Evolutionary conservation across 257 asterid genomes (phyloP).

Genomic region (Lantana camara): DNA sequence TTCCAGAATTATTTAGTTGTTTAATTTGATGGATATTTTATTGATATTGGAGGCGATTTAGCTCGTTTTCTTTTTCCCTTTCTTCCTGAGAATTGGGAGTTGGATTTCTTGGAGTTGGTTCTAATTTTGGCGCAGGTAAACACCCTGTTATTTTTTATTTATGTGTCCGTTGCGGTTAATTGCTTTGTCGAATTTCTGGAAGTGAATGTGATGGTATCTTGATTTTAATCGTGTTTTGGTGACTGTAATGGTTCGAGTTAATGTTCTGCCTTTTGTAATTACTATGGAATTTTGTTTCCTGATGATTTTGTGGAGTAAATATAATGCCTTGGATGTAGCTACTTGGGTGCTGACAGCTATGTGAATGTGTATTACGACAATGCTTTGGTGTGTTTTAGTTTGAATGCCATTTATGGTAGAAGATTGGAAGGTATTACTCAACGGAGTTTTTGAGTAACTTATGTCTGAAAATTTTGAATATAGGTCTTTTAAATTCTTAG

Average conservation of each 20-base stretch:
- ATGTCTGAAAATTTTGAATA: too few relatives aligned
- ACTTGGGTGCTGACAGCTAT: neutral
- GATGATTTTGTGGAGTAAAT: too few relatives aligned
- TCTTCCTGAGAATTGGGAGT: slow-evolving; percentile 15
- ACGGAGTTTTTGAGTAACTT: too few relatives aligned
- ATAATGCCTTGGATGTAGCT: too few relatives aligned
- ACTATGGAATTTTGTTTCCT: neutral
- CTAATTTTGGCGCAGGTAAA: neutral
- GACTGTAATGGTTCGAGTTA: neutral
- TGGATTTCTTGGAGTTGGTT: neutral
- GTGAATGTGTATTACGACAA: too few relatives aligned
- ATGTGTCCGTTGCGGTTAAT: slow-evolving; percentile 9
- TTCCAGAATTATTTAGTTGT: neutral
- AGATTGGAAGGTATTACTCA: too few relatives aligned
- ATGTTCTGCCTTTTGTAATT: neutral
- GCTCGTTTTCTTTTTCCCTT: too few relatives aligned
- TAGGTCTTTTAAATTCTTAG: too few relatives aligned
- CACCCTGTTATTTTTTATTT: neutral
- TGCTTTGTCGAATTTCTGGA: slow-evolving; percentile 11
- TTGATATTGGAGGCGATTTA: too few relatives aligned
- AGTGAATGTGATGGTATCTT: neutral
- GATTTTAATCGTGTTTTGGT: neutral
- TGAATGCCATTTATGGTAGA: too few relatives aligned
- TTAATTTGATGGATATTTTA: slow-evolving; percentile 8
- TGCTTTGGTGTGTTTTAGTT: too few relatives aligned